A percentile compares a stretch with the other conserved stretches of the same genome.
Conservation (phyloP, 2,329 filamentous ascomycete species). For the Exophiala calicioides region DNA sequence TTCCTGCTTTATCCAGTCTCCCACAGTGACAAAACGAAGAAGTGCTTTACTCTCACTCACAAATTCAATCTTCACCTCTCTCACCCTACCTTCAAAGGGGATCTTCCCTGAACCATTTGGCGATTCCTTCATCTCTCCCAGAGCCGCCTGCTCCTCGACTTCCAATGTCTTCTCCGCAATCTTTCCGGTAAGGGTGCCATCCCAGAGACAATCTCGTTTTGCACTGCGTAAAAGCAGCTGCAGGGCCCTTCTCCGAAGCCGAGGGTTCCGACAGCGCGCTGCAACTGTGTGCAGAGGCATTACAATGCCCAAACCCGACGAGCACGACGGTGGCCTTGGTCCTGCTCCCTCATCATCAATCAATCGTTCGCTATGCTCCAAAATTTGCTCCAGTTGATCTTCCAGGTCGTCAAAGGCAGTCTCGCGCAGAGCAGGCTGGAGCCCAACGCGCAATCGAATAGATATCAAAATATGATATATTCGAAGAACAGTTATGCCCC, state of each 20-base stretch:
- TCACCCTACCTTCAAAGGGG: constrained; percentile 6
- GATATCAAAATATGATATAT: constrained; percentile 14
- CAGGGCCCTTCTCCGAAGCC: constrained; percentile 62
- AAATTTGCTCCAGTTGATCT: constrained; percentile 8
- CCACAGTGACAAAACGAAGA: constrained; percentile 13
- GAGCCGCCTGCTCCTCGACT: constrained; percentile 7
- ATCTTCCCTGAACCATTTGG: neutral
- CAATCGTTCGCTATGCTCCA: constrained; percentile 8
- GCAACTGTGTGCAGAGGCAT: constrained; percentile 66
- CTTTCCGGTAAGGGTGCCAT: constrained; percentile 35
- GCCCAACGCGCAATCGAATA: constrained; percentile 10
- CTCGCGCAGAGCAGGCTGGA: constrained; percentile 8
- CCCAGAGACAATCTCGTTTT: constrained; percentile 69
- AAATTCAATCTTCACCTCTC: constrained; percentile 18
- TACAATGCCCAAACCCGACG: constrained; percentile 57
- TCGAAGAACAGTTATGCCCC: constrained; percentile 8
- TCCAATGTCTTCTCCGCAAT: constrained; percentile 13
- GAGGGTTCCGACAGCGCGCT: constrained; percentile 64
- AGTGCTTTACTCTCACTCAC: constrained; percentile 7
- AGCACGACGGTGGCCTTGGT: neutral
- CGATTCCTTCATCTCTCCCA: too few species aligned
- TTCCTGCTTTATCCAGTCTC: constrained; percentile 4
- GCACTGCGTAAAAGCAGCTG: constrained; percentile 57
- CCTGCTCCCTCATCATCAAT: neutral
- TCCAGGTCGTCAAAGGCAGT: constrained; percentile 11